These are phyloP conservation scores for Fistulifera solaris DNA, from an alignment of 108 stramenopile genomes.

Conservation along the genomic window DNA sequence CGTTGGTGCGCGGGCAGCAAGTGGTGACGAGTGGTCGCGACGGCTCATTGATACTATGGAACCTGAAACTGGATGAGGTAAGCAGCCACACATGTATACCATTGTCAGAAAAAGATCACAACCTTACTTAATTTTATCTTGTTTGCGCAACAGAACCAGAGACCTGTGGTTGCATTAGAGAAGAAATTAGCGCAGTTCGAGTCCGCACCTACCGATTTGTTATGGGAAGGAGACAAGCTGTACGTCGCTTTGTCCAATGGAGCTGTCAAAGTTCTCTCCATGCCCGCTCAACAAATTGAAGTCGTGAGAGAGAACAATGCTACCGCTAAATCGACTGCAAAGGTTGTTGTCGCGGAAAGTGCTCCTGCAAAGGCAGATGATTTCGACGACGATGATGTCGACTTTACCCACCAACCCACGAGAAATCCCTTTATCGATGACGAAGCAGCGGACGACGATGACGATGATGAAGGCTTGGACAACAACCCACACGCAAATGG, in stretches of 20 bases:
- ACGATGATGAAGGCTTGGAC: conserved; percentile 5
- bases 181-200: not conserved
- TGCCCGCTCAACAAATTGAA: not conserved
- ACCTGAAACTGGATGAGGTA: conserved; percentile 15
- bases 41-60: conserved; percentile 98
- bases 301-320: not conserved
- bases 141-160: no score
- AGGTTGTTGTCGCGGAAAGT: conserved; percentile 1
- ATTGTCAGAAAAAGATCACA: no score
- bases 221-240: not conserved
- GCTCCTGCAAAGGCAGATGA: not conserved
- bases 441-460: conserved; percentile 11
- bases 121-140: no score
- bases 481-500: not conserved
- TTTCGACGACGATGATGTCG: conserved; percentile 10
- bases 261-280: not conserved
- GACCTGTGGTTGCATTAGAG: no score
- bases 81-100: no score
- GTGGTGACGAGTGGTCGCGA: conserved; percentile 92
- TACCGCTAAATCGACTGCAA: not conserved
- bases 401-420: not conserved
- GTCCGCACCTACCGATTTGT: not conserved
- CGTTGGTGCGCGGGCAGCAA: conserved; percentile 88
- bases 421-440: conserved; percentile 11
- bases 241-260: no score